Base-by-base conservation (phyloP, 495 filamentous ascomycete genomes). In the Terfezia claveryi region DNA sequence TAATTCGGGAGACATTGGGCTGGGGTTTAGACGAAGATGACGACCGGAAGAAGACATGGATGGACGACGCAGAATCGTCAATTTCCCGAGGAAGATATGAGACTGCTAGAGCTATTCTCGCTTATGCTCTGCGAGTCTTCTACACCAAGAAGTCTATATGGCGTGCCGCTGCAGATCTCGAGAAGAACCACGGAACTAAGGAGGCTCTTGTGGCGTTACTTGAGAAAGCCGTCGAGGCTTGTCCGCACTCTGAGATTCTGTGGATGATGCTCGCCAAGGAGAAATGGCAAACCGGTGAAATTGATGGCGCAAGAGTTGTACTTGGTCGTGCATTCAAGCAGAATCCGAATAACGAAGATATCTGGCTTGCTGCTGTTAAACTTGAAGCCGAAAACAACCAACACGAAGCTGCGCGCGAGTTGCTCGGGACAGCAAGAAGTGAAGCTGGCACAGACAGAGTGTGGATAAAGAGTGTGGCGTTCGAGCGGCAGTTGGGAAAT, bases 201-300 rank as follows among this genome's bases (percentile, higher is more conserved):
- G 87, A 94, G 62, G 79, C 80, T 17, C 70, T 94, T 11, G 85
- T 81, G 76, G 76, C 81, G 54, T 75, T 94, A 0, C 76, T 99
- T 0, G 87, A 93, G 65, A 94, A 93, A 63, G 87, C 88, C 7
- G 85, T 93, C 23, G 87, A 94, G 62, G 86, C 87, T 5, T 94
- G 88, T 56, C 89, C 87, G 2, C 79, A 86, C 55, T 80, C 77
- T 59, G 91, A 94, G 64, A 77, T 82, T n/a, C 74, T 96, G 46
- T 99, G 91, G 91, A 80, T 96, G 73, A 84, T 89, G 71, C 81
- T 94, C 44, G 88, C 87, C 8, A 87, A 87, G 64, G 88, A 94
- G 67, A 94, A 91, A 61, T 87, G 84, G 83, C 80, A 86, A 63
- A 75, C 81, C 10, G 85, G 83, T 54, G 81, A 89, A 51, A 79